Percentiles rank a stretch among this genome's conserved stretches.
Evolutionary conservation across 2,329 filamentous ascomycete species (phyloP).

Genomic region (Curvularia hawaiiensis): DNA sequence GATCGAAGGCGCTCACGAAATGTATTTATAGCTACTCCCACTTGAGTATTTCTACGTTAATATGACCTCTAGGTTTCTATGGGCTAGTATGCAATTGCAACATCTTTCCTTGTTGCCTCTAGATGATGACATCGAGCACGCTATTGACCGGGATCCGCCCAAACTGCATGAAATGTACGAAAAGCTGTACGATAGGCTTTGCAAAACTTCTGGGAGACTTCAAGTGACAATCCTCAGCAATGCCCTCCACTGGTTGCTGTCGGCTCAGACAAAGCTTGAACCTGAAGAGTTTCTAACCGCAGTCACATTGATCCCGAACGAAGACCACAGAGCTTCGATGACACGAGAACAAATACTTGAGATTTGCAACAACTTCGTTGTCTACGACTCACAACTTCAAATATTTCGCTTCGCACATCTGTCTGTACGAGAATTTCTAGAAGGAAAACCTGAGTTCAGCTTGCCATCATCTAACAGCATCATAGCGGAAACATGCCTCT

Average conservation of each 20-base stretch:
- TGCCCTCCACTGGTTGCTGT: background rate
- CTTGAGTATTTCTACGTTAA: background rate
- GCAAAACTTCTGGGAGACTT: background rate
- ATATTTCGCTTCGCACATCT: constrained; percentile 40
- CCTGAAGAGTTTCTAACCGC: background rate
- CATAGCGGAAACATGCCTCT: background rate
- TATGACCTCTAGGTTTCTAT: constrained; percentile 34
- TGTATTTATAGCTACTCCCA: background rate
- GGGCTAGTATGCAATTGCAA: constrained; percentile 40
- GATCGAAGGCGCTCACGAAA: background rate
- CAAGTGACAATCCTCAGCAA: background rate
- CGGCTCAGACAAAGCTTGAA: constrained; percentile 2
- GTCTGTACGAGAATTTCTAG: constrained; percentile 40
- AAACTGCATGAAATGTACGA: background rate
- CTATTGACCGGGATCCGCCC: background rate
- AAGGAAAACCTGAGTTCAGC: constrained; percentile 16
- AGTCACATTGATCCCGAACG: background rate
- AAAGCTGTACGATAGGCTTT: background rate
- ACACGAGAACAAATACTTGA: constrained; percentile 2
- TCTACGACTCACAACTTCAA: constrained; percentile 29
- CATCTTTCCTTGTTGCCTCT: constrained; percentile 27
- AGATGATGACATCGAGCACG: constrained; percentile 24
- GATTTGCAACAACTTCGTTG: constrained; percentile 37
- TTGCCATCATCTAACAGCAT: background rate
- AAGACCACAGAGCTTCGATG: background rate